Percentiles rank a stretch among this genome's conserved stretches.
These are phyloP conservation scores for Umbilicus rupestris DNA, from an alignment of 164 flowering plant species.

Conservation along the genomic window DNA sequence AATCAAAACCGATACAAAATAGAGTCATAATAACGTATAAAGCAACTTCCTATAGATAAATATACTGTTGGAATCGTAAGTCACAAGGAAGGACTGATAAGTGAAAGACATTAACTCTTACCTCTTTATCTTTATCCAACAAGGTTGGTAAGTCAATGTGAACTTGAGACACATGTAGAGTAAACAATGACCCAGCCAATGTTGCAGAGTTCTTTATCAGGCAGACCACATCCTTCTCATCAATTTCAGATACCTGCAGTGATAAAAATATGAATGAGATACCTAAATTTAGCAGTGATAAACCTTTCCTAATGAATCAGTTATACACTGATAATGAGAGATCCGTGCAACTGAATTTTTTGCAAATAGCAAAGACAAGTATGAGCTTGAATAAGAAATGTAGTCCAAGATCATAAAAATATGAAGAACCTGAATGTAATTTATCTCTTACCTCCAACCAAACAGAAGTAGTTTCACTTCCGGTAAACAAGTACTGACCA, in stretches of 20 bases:
- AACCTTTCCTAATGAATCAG: neutral
- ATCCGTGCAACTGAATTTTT: neutral
- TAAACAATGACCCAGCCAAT: conserved; percentile 36
- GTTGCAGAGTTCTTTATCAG: conserved; percentile 49
- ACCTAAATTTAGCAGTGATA: neutral
- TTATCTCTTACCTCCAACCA: conserved; percentile 51
- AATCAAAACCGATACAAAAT: neutral
- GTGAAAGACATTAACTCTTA: conserved; percentile 4
- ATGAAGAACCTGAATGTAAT: neutral
- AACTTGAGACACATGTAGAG: conserved; percentile 52
- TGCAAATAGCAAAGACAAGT: neutral
- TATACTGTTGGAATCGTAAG: neutral
- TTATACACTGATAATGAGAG: neutral
- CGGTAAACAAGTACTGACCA: conserved; percentile 64
- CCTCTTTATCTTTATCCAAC: conserved; percentile 56
- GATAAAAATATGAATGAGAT: neutral
- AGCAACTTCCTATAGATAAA: neutral
- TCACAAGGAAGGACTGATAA: neutral
- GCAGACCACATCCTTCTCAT: conserved; percentile 56
- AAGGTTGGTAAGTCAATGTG: conserved; percentile 54
- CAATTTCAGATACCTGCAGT: conserved; percentile 42
- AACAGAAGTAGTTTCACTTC: conserved; percentile 65
- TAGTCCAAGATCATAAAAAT: neutral
- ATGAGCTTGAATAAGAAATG: neutral
- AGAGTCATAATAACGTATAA: neutral